Evolutionary conservation across 1,284 basidiomycete genomes (phyloP).

Genomic region (Puccinia hordei): DNA sequence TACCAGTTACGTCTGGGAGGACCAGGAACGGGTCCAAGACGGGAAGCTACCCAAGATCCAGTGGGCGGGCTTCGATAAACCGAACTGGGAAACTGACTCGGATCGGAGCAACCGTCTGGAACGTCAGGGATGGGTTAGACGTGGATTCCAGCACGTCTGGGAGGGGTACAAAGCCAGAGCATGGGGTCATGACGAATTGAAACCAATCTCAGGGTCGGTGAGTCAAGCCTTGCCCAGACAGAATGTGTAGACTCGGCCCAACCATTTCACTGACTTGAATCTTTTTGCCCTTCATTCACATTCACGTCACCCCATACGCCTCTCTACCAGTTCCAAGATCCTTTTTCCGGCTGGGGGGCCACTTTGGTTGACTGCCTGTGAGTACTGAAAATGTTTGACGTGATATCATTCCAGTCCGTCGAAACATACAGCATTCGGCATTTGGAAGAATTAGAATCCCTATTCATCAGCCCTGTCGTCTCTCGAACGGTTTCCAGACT

Average conservation of each 20-base stretch:
- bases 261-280: no score
- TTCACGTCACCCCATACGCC: background rate
- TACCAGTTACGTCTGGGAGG: conserved; percentile 8
- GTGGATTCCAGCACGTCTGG: conserved; percentile 37
- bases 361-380: conserved; percentile 36
- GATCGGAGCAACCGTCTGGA: background rate
- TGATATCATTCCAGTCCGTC: background rate
- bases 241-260: no score
- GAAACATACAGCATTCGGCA: no score
- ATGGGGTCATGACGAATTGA: conserved; percentile 42
- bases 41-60: conserved; percentile 18
- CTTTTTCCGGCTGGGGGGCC: conserved; percentile 33
- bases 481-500: no score
- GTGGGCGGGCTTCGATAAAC: conserved; percentile 27
- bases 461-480: no score
- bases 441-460: no score
- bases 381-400: background rate
- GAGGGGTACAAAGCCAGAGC: conserved; percentile 35
- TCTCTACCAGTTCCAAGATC: conserved; percentile 24
- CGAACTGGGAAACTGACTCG: background rate
- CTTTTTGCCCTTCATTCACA: background rate
- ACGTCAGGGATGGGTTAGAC: conserved; percentile 23
- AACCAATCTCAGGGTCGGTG: conserved; percentile 37
- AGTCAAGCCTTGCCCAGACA: background rate
- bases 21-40: no score